Conservation (phyloP, 192 early-diverging fungal species). For the Entophlyctis luteolus region DNA sequence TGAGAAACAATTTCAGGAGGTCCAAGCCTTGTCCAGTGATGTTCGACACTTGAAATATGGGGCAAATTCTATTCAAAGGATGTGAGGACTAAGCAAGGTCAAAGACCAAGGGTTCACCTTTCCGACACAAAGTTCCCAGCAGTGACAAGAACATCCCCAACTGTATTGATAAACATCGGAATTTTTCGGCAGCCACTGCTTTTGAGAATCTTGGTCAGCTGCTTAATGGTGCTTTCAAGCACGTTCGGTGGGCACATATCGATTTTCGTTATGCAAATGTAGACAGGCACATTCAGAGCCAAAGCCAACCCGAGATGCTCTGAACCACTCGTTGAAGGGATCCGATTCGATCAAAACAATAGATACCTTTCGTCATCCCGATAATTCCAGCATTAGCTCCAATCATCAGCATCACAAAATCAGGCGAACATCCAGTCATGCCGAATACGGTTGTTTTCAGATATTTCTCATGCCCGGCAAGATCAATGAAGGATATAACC, state of each 20-base stretch:
- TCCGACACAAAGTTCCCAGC: conserved; percentile 80
- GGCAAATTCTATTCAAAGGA: conserved; percentile 64
- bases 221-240: conserved; percentile 75
- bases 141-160: conserved; percentile 71
- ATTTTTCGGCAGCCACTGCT: conserved; percentile 87
- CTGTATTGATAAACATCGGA: conserved; percentile 76
- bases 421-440: conserved; percentile 82
- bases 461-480: conserved; percentile 86
- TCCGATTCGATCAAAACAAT: too few species aligned
- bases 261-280: conserved; percentile 85
- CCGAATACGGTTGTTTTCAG: conserved; percentile 86
- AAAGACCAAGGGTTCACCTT: conserved; percentile 30
- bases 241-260: conserved; percentile 88
- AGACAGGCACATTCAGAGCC: conserved; percentile 76
- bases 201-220: conserved; percentile 78
- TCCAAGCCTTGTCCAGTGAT: conserved; percentile 77
- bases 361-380: conserved; percentile 83
- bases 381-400: conserved; percentile 70
- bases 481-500: conserved; percentile 80
- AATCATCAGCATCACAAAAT: conserved; percentile 80
- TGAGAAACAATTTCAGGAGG: conserved; percentile 76
- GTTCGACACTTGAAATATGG: conserved; percentile 92
- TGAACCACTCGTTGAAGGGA: background rate
- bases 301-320: conserved; percentile 79
- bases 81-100: background rate